phyloP scores from a whole-genome alignment of 2,329 filamentous ascomycete species.

The Fusarium armeniacum region DNA sequence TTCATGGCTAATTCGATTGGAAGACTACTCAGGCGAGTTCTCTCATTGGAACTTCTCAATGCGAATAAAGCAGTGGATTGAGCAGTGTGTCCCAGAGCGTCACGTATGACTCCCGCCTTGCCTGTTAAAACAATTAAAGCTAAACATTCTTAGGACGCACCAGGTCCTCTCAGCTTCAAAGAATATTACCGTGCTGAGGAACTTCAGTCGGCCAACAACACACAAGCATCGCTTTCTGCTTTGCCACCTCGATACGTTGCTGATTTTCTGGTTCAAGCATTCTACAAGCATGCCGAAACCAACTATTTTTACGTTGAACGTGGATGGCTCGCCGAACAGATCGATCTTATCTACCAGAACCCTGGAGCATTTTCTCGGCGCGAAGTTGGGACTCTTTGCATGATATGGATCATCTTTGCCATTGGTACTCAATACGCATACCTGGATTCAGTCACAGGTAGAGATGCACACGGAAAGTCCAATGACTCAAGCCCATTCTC shows the following conservation, averaged over 20 bases:
- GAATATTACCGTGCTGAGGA: constrained; percentile 63
- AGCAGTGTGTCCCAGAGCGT: constrained; percentile 55
- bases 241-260: constrained; percentile 63
- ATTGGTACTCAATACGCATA: constrained; percentile 67
- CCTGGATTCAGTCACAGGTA: constrained; percentile 55
- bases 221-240: constrained; percentile 56
- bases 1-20: constrained; percentile 3
- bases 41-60: constrained; percentile 68
- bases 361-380: constrained; percentile 56
- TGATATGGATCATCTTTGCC: constrained; percentile 63
- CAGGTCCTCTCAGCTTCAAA: constrained; percentile 52
- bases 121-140: constrained; percentile 6
- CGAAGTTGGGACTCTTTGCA: constrained; percentile 60
- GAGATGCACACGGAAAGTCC: constrained; percentile 40
- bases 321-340: constrained; percentile 58
- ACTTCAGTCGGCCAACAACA: constrained; percentile 58
- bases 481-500: constrained; percentile 53
- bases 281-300: constrained; percentile 63
- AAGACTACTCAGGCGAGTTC: constrained; percentile 67
- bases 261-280: constrained; percentile 61
- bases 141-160: constrained; percentile 44
- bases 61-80: constrained; percentile 65
- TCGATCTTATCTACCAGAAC: constrained; percentile 60
- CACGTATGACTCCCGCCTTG: constrained; percentile 46
- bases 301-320: constrained; percentile 65